Conservation (phyloP, 2,329 filamentous ascomycete genomes). For the Fusarium liriodendri region DNA sequence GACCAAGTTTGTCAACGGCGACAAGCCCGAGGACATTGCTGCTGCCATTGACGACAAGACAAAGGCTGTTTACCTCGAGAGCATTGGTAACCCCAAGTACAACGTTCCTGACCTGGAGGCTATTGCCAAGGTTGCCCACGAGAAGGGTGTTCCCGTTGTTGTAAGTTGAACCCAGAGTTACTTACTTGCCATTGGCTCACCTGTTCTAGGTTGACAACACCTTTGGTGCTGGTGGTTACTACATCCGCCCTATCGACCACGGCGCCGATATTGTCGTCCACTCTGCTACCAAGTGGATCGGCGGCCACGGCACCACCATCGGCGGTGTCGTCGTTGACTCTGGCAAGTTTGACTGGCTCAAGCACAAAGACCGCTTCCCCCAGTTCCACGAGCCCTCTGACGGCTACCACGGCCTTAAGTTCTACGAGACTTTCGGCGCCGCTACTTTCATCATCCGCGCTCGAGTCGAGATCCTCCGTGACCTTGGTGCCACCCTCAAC, state of each 20-base stretch:
- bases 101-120: constrained; percentile 92
- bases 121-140: constrained; percentile 82
- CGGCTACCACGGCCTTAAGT: constrained; percentile 93
- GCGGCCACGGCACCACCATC: constrained; percentile 93
- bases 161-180: constrained; percentile 51
- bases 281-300: constrained; percentile 97
- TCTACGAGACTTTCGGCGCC: constrained; percentile 91
- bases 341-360: constrained; percentile 95
- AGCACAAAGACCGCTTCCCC: constrained; percentile 85
- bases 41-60: constrained; percentile 91
- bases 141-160: constrained; percentile 73
- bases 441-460: constrained; percentile 86
- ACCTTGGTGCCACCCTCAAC: constrained; percentile 85
- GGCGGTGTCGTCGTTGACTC: constrained; percentile 87
- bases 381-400: constrained; percentile 90
- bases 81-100: constrained; percentile 92
- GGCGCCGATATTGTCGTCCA: constrained; percentile 95
- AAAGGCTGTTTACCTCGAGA: constrained; percentile 92
- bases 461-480: constrained; percentile 89
- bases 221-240: constrained; percentile 93
- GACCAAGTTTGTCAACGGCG: constrained; percentile 88
- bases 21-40: constrained; percentile 82
- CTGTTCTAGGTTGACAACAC: constrained; percentile 81
- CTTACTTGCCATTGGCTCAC: not conserved
- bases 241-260: constrained; percentile 85